phyloP scores from a whole-genome alignment of 164 flowering plant species.

The Stephania japonica region DNA sequence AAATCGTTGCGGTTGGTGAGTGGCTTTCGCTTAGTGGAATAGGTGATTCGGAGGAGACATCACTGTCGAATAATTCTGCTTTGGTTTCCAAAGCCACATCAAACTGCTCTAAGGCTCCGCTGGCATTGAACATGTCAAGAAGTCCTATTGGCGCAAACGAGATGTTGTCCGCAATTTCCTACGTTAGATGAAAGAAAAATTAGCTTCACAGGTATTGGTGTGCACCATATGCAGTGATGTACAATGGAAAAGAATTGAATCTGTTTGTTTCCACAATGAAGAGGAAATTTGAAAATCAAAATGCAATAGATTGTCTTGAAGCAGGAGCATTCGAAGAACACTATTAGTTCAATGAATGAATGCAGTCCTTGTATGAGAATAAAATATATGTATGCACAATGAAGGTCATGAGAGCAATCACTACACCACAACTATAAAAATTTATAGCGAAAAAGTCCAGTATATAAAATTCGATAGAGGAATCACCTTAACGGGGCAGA shows the following conservation, averaged over 20 bases:
- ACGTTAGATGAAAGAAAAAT: slow-evolving; percentile 9
- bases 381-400: no score
- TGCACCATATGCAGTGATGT: not conserved
- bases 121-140: slow-evolving; percentile 79
- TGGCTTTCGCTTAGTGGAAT: slow-evolving; percentile 28
- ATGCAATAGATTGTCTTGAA: no score
- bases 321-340: not conserved
- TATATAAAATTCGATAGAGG: not conserved
- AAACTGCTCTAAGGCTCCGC: slow-evolving; percentile 70
- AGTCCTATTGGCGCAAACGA: slow-evolving; percentile 86
- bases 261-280: not conserved
- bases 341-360: not conserved
- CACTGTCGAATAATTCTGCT: slow-evolving; percentile 41
- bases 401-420: no score
- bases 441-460: not conserved
- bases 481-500: slow-evolving; percentile 75
- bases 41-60: slow-evolving; percentile 31
- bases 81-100: slow-evolving; percentile 30
- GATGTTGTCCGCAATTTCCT: slow-evolving; percentile 58
- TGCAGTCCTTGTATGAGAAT: no score
- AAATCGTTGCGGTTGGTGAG: slow-evolving; percentile 44
- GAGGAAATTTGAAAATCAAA: no score
- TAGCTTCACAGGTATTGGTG: not conserved
- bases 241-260: not conserved
- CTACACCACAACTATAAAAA: no score